Percentiles rank a stretch among this genome's conserved stretches.
Evolutionary conservation across 805 yeast species (phyloP).

Genomic region (Metschnikowia kunwiensis): DNA sequence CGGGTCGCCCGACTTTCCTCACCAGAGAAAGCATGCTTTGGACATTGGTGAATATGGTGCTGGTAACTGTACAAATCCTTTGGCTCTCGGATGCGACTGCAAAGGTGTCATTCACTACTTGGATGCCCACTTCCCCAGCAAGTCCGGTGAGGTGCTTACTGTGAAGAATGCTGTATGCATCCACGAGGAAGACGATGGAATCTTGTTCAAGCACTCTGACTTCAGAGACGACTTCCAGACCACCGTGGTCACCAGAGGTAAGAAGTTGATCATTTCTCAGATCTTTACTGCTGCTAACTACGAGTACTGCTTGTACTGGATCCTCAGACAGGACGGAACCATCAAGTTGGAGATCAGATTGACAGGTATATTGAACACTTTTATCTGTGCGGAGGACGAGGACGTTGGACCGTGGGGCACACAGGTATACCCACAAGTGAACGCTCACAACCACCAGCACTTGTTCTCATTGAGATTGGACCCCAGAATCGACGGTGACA

Average conservation of each 20-base stretch:
- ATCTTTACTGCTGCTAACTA: constrained; percentile 85
- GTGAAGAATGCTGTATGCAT: constrained; percentile 77
- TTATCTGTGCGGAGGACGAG: constrained; percentile 60
- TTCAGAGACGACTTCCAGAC: constrained; percentile 78
- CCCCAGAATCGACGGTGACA: constrained; percentile 79
- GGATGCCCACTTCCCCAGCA: constrained; percentile 72
- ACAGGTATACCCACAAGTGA: constrained; percentile 71
- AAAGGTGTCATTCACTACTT: constrained; percentile 81
- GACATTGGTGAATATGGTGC: constrained; percentile 89
- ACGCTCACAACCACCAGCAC: constrained; percentile 87
- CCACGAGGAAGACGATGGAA: constrained; percentile 83
- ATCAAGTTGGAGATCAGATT: constrained; percentile 75
- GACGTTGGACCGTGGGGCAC: constrained; percentile 77
- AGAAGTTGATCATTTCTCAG: constrained; percentile 70
- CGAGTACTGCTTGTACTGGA: constrained; percentile 83
- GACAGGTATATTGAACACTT: constrained; percentile 81
- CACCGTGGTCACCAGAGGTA: constrained; percentile 71
- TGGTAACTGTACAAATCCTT: constrained; percentile 79
- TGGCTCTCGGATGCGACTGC: constrained; percentile 79
- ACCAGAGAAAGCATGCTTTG: constrained; percentile 81
- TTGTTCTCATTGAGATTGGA: constrained; percentile 73
- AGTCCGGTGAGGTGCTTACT: constrained; percentile 65
- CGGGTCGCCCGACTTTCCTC: constrained; percentile 76
- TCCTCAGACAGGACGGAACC: constrained; percentile 79
- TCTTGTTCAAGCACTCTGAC: constrained; percentile 78